Conservation (phyloP, 2,329 filamentous ascomycete genomes). For the Curvularia sp. region DNA sequence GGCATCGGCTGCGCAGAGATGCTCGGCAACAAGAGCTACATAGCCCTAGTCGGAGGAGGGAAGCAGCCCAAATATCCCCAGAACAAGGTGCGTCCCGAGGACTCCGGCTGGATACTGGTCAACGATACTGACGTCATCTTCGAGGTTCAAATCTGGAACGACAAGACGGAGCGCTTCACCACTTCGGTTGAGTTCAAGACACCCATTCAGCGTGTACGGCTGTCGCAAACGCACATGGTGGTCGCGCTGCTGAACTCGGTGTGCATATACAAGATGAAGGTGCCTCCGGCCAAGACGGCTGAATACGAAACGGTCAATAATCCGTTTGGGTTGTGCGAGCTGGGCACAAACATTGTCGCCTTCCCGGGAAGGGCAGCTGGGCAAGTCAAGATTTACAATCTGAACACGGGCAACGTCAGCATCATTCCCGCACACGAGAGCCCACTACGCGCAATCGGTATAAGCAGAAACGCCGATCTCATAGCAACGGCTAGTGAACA, state of each 20-base stretch:
- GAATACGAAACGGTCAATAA: constrained; percentile 89
- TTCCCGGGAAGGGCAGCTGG: constrained; percentile 88
- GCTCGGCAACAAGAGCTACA: constrained; percentile 84
- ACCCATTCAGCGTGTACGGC: constrained; percentile 77
- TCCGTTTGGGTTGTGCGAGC: constrained; percentile 76
- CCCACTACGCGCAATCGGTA: constrained; percentile 75
- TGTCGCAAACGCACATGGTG: constrained; percentile 77
- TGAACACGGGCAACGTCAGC: constrained; percentile 80
- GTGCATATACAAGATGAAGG: constrained; percentile 79
- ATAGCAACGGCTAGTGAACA: constrained; percentile 91
- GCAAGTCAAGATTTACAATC: constrained; percentile 86
- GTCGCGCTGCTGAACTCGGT: constrained; percentile 83
- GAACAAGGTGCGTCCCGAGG: constrained; percentile 70
- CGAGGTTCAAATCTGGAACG: constrained; percentile 89
- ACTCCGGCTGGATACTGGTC: constrained; percentile 37
- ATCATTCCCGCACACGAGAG: constrained; percentile 92
- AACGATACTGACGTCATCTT: constrained; percentile 37
- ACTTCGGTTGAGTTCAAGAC: constrained; percentile 81
- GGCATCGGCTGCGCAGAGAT: constrained; percentile 84
- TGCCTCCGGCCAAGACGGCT: constrained; percentile 71
- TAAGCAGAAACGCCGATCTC: constrained; percentile 80
- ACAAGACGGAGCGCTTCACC: constrained; percentile 75
- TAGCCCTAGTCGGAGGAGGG: constrained; percentile 89
- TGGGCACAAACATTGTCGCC: constrained; percentile 75
- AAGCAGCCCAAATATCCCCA: constrained; percentile 83